Evolutionary conservation across 495 filamentous ascomycete genomes (phyloP).

Genomic region (Trichoderma asperelloides): DNA sequence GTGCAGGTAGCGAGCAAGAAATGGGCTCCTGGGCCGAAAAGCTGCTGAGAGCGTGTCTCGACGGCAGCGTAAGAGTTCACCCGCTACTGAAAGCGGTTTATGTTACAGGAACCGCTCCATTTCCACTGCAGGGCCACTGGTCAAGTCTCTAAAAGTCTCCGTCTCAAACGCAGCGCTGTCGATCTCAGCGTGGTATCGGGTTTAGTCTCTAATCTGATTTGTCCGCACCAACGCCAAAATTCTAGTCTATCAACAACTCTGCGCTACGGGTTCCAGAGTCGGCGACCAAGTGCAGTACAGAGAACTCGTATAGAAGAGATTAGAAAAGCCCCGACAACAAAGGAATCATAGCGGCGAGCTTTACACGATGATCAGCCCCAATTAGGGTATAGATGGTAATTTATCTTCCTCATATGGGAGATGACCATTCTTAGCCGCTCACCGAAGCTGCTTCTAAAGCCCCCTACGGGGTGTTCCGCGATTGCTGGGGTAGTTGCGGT

Average conservation of each 20-base stretch:
- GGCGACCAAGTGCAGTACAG: background rate
- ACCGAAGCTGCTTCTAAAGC: background rate
- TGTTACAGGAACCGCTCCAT: background rate
- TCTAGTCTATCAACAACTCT: background rate
- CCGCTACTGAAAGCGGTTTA: too few relatives aligned
- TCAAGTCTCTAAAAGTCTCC: background rate
- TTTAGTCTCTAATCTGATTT: background rate
- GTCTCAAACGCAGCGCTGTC: background rate
- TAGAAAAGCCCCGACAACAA: background rate
- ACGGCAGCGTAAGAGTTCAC: too few relatives aligned
- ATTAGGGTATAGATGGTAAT: background rate
- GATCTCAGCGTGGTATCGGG: background rate
- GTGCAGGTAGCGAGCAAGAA: too few relatives aligned
- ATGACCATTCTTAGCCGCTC: background rate
- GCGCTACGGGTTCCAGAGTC: constrained; percentile 5
- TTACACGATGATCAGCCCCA: background rate
- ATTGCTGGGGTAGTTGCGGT: background rate
- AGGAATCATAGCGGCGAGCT: background rate
- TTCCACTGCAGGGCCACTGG: background rate
- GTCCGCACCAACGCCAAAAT: background rate
- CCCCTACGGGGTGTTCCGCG: background rate
- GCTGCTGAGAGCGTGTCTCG: too few relatives aligned
- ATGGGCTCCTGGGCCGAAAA: too few relatives aligned
- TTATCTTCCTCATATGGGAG: background rate
- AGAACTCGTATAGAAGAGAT: background rate